Evolutionary conservation across 805 yeast species (phyloP), one percentile per base, ranked within the genome.

Genomic region (Candida adriatica): DNA sequence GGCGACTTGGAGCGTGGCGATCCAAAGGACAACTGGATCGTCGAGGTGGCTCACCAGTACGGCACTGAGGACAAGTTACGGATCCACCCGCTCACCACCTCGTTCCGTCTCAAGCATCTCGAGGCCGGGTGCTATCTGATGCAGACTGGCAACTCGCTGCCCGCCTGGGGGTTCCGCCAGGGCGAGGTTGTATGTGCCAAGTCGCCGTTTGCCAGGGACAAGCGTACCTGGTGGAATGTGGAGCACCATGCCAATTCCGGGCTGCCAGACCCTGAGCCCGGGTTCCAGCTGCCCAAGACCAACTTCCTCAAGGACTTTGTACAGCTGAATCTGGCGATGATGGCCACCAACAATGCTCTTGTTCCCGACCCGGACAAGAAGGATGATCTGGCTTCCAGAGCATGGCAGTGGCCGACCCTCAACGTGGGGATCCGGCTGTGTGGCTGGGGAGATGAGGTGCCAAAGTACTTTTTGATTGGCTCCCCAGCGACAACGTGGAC

Each of bases 91-190:
- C 69, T 88, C 41, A 75, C 96, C 22, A 70, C 95, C 2, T 76
- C 86, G 15, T 75, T 92, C 61, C 73, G 96, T 58, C 63, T 92
- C 45, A 74, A 66, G 49, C 79, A 79, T 56, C 66, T 66, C 42
- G 73, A 56, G 8, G 56, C 86, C 49, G 81, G 82, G 25, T 94
- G 96, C 56, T 88, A 87, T 56, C 63, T 92, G 51, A 83, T 88
- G 43, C 83, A 90, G 10, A 70, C 92, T 8, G 96, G 96, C 27
- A 61, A 65, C 43, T 55, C 73, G 16, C 77, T 88, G 52, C 99
- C 99, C 13, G 77, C 75, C 13, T 92, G 99, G 99, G 99, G 98
- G 14, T 92, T 90, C 72, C 75, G 86, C 55, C 99, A 92, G 66
- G 95, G 95, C 41, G 99, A 92, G 64, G 90, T 92, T 42, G 79